phyloP scores from a whole-genome alignment of 306 rosid species.

The Quercus engelmannii region DNA sequence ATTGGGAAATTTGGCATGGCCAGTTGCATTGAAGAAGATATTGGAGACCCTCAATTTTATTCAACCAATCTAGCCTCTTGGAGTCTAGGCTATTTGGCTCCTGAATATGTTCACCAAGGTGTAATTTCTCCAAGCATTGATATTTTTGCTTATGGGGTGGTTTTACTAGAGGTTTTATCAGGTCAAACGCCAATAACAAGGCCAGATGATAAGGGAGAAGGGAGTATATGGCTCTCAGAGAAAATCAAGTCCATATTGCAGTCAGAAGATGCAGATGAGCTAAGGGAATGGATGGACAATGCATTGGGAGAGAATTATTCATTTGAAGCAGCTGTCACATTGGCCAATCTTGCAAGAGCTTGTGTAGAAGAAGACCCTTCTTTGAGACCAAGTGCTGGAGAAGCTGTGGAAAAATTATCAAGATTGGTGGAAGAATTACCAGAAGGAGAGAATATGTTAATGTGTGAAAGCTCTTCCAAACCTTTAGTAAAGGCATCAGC shows the following conservation, averaged over 20 bases:
- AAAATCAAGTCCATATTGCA: slow-evolving; percentile 46
- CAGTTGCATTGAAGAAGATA: slow-evolving; percentile 47
- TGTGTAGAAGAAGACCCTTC: slow-evolving; percentile 65
- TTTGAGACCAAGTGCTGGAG: slow-evolving; percentile 64
- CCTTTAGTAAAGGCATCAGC: slow-evolving; percentile 60
- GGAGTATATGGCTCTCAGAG: slow-evolving; percentile 51
- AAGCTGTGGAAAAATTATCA: slow-evolving; percentile 61
- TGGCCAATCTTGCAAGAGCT: slow-evolving; percentile 65
- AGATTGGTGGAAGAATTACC: slow-evolving; percentile 58
- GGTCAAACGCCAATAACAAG: slow-evolving; percentile 58
- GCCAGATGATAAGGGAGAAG: slow-evolving; percentile 47
- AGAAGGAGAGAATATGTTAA: slow-evolving; percentile 39
- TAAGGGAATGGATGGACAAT: slow-evolving; percentile 79
- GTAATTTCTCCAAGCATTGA: slow-evolving; percentile 59
- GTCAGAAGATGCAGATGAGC: slow-evolving; percentile 54
- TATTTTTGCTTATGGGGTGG: slow-evolving; percentile 71
- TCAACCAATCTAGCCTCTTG: slow-evolving; percentile 50
- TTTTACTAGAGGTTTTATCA: slow-evolving; percentile 64
- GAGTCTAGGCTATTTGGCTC: slow-evolving; percentile 67
- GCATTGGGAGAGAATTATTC: slow-evolving; percentile 67
- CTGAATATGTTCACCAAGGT: slow-evolving; percentile 70
- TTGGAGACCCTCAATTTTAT: slow-evolving; percentile 38
- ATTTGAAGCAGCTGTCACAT: slow-evolving; percentile 54
- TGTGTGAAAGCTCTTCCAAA: slow-evolving; percentile 68
- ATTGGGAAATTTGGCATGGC: slow-evolving; percentile 78